Conservation (phyloP, 1,284 basidiomycete species). For the Ceratobasidium sp. region DNA sequence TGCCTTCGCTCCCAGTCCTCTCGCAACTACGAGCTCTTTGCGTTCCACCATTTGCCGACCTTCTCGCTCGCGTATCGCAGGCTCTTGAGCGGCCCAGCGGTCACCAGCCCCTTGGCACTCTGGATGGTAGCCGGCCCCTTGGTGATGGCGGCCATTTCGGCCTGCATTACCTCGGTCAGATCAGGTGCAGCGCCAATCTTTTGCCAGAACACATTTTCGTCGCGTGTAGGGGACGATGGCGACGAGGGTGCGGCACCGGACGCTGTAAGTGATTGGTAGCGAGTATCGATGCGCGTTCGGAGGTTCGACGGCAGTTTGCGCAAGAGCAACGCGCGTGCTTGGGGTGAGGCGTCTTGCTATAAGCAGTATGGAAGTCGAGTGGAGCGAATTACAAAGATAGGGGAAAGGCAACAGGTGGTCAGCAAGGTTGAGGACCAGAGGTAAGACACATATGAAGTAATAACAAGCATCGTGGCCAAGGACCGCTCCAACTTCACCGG, state of each 20-base stretch:
- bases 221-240: constrained; percentile 47
- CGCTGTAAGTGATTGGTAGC: constrained; percentile 51
- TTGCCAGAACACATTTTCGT: constrained; percentile 79
- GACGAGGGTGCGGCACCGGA: constrained; percentile 46
- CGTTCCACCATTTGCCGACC: constrained; percentile 80
- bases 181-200: constrained; percentile 68
- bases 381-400: constrained; percentile 3
- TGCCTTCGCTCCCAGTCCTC: neutral
- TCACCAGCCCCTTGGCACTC: constrained; percentile 84
- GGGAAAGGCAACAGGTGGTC: neutral
- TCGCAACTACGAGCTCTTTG: constrained; percentile 26
- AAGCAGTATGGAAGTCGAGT: constrained; percentile 27
- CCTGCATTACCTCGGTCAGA: constrained; percentile 61
- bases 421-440: neutral
- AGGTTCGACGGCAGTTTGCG: constrained; percentile 76
- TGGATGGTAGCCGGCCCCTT: constrained; percentile 83
- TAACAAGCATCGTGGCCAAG: neutral
- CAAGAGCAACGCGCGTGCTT: constrained; percentile 73
- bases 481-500: neutral
- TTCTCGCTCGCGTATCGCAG: constrained; percentile 77
- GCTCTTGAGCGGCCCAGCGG: constrained; percentile 82
- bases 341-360: constrained; percentile 70
- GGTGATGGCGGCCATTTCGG: constrained; percentile 73
- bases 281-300: constrained; percentile 62
- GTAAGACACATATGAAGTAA: constrained; percentile 25